A percentile compares a stretch with the other conserved stretches of the same genome.
These are phyloP conservation scores for Aspergillus luchuensis DNA, from an alignment of 2,329 filamentous ascomycete genomes.

Conservation along the genomic window DNA sequence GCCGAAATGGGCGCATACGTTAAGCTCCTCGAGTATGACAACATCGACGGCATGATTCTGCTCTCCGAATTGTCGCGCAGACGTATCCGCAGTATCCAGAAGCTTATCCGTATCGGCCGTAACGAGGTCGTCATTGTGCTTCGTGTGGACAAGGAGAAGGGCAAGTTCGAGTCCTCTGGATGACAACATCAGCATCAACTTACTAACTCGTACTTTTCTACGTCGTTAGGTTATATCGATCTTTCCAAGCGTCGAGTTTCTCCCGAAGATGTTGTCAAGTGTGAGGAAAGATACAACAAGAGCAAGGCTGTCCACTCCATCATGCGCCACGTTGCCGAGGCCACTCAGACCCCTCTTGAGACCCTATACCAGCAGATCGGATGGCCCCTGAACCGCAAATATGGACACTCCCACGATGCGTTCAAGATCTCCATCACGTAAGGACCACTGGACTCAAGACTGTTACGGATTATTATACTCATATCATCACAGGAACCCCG, in stretches of 20 bases:
- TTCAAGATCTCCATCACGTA: slow-evolving; percentile 99
- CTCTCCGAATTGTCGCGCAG: slow-evolving; percentile 95
- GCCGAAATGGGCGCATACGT: slow-evolving; percentile 99
- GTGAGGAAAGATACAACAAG: slow-evolving; percentile 99
- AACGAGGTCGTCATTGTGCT: slow-evolving; percentile 99
- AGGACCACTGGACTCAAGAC: slow-evolving; percentile 38
- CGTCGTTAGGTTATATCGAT: slow-evolving; percentile 80
- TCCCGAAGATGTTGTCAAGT: slow-evolving; percentile 96
- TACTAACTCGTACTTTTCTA: slow-evolving; percentile 23
- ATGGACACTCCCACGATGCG: slow-evolving; percentile 92
- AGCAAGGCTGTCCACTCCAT: slow-evolving; percentile 99
- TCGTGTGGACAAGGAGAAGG: slow-evolving; percentile 99
- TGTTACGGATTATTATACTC: slow-evolving; percentile 12
- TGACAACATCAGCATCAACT: not conserved
- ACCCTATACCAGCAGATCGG: slow-evolving; percentile 89
- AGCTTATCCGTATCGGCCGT: slow-evolving; percentile 94
- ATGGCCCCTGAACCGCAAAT: slow-evolving; percentile 98
- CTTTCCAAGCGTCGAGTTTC: slow-evolving; percentile 97
- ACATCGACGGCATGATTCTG: slow-evolving; percentile 99
- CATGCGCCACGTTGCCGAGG: slow-evolving; percentile 98
- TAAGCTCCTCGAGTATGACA: slow-evolving; percentile 98
- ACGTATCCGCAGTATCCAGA: slow-evolving; percentile 98
- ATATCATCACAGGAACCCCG: slow-evolving; percentile 69
- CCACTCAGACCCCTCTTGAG: slow-evolving; percentile 93
- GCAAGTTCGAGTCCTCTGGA: slow-evolving; percentile 48